Evolutionary conservation across 2,329 filamentous ascomycete genomes (phyloP), one percentile per base, ranked within the genome.

Genomic region (Tolypocladium album): DNA sequence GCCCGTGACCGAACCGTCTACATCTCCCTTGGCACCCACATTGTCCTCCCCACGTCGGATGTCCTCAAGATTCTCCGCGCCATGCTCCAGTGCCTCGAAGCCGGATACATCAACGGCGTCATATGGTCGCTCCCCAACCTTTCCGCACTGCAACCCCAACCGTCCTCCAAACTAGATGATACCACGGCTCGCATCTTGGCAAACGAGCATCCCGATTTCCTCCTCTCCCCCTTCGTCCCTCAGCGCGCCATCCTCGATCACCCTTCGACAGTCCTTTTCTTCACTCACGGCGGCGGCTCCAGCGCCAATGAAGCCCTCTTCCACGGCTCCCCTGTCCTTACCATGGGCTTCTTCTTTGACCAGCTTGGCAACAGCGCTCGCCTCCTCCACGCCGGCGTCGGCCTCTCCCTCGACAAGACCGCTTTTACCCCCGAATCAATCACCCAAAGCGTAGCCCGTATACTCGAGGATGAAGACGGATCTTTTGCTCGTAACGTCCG

Each of bases 11-110:
- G 64, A n/a, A 68, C 72, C 2, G 59, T 78, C 3, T 79, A 77
- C 61, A 61, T 78, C n/a, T 70, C 73, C 0, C 68, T 78, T 0
- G 76, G 76, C 1, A 78, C 76, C 0, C 77, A 79, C 58, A 66
- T 78, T 11, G 22, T 17, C 45, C 45, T 50, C 3, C 45, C 45
- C 13, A 17, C 22, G 13, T 31, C 45, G 3, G 24, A 50, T 24
- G 24, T 50, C 22, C 24, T 27, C 45, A 50, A 50, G 8, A 15
- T 50, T 8, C 22, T 50, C 24, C 22, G 24, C 15, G 45, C 45
- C 24, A 31, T 50, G 45, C 45, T 50, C 13, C 45, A 50, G 13
- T 50, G 45, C 45, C 45, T 50, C 45, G 24, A 50, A 15, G 45
- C 45, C 15, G 27, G 17, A 50, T 24, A 50, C 24, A 31, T 50